Evolutionary conservation across 2,329 filamentous ascomycete species (phyloP), one percentile per base, ranked within the genome.

Genomic region (Cadophora malorum): DNA sequence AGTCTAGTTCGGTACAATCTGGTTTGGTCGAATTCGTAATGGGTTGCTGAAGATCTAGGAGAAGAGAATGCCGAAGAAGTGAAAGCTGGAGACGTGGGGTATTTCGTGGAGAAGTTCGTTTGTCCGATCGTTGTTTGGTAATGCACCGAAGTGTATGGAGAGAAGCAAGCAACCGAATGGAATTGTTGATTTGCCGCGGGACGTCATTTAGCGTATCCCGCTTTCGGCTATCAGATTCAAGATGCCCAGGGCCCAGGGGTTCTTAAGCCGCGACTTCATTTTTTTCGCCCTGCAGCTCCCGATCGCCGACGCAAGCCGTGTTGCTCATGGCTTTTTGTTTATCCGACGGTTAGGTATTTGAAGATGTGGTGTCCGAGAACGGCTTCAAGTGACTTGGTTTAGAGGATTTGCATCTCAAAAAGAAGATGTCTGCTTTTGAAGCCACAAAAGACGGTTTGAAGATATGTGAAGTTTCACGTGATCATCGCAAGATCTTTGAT

Each of bases 191-290:
- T 60, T 56, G 52, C 66, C 66, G 66, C 63, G 66, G 66, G 61
- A 65, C 63, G 67, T 68, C 67, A 68, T 68, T 55, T 61, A 50
- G 63, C 66, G 45, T 28, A 62, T 61, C 62, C 53, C 28, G 49
- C 45, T 38, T 49, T 33, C 50, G 55, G 66, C 45, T 33, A 2
- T 61, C 41, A 47, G 41, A 19, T 16, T 6, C 12, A 47, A 28
- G 28, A 28, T 28, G 28, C 28, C 28, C 41, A 19, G 41, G 45
- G 28, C 28, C 28, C 41, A 19, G 41, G 45, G 45, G 19, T 49
- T n/a, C 45, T 49, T 49, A 21, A 49, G 45, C 45, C 45, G 45
- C 21, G 45, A 49, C 19, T 49, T 49, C 19, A 9, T 21, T 19
- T 23, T 59, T 23, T 59, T 23, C 4, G 25, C 31, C 41, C 28